Conservation (phyloP, 225 moss, liverwort and hornwort genomes). For the Pseudisothecium myosuroides region DNA sequence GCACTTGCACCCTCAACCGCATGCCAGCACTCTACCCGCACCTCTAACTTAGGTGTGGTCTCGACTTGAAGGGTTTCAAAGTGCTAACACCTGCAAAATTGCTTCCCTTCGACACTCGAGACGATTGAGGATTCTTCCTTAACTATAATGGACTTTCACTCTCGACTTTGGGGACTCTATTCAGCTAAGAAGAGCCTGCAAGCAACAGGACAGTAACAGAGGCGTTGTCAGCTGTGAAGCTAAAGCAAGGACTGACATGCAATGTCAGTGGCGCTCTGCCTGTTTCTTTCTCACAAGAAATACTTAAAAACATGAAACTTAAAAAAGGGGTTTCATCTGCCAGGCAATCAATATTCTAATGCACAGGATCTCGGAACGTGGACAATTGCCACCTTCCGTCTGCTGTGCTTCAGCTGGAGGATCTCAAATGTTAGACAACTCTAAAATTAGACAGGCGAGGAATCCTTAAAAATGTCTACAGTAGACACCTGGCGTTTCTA, state of each 20-base stretch:
- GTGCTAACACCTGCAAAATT: conserved; percentile 12
- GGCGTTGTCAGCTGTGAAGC: background rate
- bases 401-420: background rate
- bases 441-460: background rate
- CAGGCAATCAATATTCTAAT: background rate
- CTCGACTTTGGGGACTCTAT: background rate
- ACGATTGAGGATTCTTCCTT: background rate
- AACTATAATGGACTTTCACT: background rate
- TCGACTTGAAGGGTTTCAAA: conserved; percentile 5
- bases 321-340: background rate
- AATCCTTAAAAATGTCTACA: background rate
- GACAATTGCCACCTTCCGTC: background rate
- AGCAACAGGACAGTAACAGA: background rate
- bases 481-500: background rate
- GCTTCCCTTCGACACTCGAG: background rate
- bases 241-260: background rate
- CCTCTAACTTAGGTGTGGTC: conserved; percentile 9
- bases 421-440: background rate
- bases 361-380: background rate
- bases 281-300: background rate
- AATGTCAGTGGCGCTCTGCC: background rate
- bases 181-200: background rate
- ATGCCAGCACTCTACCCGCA: conserved; percentile 30
- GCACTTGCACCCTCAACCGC: conserved; percentile 29
- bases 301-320: background rate